phyloP scores from a whole-genome alignment of 148 eudicot genomes.

The Spergularia marina region DNA sequence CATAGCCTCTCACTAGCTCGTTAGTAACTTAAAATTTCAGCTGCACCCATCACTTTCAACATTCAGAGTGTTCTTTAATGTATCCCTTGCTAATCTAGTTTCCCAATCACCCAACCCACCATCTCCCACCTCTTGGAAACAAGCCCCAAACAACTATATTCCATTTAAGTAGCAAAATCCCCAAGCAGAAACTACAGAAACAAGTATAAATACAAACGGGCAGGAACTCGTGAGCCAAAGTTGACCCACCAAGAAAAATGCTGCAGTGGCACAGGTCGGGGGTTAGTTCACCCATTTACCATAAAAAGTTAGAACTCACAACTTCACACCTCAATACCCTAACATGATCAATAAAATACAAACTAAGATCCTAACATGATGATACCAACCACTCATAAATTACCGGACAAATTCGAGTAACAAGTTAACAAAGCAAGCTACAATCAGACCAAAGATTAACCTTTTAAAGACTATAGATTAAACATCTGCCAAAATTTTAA shows the following conservation, averaged over 20 bases:
- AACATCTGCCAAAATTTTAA: background rate
- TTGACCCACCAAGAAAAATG: background rate
- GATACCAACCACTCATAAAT: background rate
- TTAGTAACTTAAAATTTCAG: background rate
- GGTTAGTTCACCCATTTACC: background rate
- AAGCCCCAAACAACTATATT: background rate
- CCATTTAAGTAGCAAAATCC: background rate
- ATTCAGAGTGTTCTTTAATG: background rate
- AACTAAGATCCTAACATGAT: background rate
- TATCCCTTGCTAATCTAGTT: background rate
- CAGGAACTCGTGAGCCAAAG: background rate
- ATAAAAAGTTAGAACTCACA: background rate
- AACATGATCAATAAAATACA: background rate
- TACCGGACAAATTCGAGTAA: slow-evolving; percentile 2
- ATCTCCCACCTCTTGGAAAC: background rate
- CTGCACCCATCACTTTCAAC: background rate
- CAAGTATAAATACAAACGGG: background rate
- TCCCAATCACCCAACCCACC: background rate
- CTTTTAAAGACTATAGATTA: background rate
- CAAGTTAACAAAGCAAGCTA: background rate
- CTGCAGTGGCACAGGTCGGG: background rate
- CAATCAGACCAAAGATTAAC: background rate
- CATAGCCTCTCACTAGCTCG: background rate
- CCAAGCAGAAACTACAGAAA: background rate
- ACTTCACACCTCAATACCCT: background rate